Percentiles rank a stretch among this genome's conserved stretches.
Evolutionary conservation across 768 basidiomycete genomes (phyloP).

Genomic region (Tulasnella sp.): DNA sequence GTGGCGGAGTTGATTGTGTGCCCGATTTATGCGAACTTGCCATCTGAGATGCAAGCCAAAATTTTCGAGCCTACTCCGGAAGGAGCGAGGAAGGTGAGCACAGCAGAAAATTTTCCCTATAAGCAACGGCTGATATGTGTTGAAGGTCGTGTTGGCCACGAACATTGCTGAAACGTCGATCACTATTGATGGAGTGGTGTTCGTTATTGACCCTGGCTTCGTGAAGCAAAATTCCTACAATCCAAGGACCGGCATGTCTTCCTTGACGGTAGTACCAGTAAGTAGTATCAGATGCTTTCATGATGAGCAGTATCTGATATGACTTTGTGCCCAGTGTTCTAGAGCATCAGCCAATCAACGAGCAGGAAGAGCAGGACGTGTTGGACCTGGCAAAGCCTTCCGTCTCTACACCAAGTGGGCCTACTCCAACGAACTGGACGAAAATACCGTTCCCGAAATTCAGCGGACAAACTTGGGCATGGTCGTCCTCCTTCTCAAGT

Average conservation of each 20-base stretch:
- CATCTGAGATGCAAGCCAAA: slow-evolving; percentile 98
- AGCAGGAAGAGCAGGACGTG: slow-evolving; percentile 93
- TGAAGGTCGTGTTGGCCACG: slow-evolving; percentile 79
- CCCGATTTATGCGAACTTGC: slow-evolving; percentile 98
- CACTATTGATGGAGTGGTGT: slow-evolving; percentile 97
- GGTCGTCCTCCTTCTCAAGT: slow-evolving; percentile 91
- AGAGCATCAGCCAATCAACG: slow-evolving; percentile 95
- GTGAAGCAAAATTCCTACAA: slow-evolving; percentile 99
- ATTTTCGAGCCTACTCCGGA: slow-evolving; percentile 98
- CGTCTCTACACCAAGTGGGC: slow-evolving; percentile 99
- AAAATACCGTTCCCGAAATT: slow-evolving; percentile 96
- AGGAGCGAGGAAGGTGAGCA: slow-evolving; percentile 64
- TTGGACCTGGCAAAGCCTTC: slow-evolving; percentile 96
- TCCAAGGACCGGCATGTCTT: slow-evolving; percentile 96
- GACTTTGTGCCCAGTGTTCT: slow-evolving; percentile 50
- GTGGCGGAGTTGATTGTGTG: slow-evolving; percentile 88
- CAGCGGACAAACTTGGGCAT: slow-evolving; percentile 96
- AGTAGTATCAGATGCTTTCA: slow-evolving; percentile 25
- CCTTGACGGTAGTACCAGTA: slow-evolving; percentile 87
- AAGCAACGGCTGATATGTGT: background rate
- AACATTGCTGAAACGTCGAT: slow-evolving; percentile 99
- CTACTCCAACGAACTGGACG: slow-evolving; percentile 86
- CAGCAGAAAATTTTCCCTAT: background rate
- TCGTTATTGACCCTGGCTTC: slow-evolving; percentile 98
- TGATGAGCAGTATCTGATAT: background rate